A percentile compares a stretch with the other conserved stretches of the same genome.
Conservation (phyloP, 2,329 filamentous ascomycete species). For the Tolypocladium pustulatum region DNA sequence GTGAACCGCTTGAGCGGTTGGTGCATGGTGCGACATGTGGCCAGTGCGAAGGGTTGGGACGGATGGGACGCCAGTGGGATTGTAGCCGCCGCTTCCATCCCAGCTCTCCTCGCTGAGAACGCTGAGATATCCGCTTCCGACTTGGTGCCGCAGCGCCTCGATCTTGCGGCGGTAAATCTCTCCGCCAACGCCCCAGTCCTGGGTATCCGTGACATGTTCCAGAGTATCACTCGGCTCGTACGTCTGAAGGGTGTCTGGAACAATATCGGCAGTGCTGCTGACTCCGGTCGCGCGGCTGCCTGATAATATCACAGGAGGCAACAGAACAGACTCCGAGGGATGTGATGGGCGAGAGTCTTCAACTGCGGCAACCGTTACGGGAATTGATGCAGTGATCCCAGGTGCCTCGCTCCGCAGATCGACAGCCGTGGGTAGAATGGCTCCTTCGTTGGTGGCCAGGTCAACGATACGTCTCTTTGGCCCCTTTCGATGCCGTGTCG, state of each 20-base stretch:
- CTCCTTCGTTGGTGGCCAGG: slow-evolving; percentile 42
- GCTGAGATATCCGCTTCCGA: slow-evolving; percentile 80
- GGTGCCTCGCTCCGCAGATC: slow-evolving; percentile 13
- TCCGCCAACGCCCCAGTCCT: slow-evolving; percentile 57
- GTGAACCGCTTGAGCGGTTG: slow-evolving; percentile 36
- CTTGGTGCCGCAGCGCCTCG: slow-evolving; percentile 72
- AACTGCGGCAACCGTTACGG: slow-evolving; percentile 11
- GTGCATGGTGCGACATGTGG: slow-evolving; percentile 19
- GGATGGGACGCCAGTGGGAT: slow-evolving; percentile 12
- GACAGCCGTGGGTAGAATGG: slow-evolving; percentile 16
- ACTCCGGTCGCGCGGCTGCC: slow-evolving; percentile 20
- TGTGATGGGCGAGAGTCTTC: slow-evolving; percentile 36
- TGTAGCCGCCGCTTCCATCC: slow-evolving; percentile 28
- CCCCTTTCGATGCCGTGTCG: slow-evolving; percentile 48
- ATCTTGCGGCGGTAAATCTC: slow-evolving; percentile 83
- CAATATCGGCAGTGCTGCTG: neutral
- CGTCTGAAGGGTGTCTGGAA: neutral
- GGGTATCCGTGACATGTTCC: slow-evolving; percentile 20
- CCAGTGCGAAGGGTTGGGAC: slow-evolving; percentile 17
- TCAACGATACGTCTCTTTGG: slow-evolving; percentile 56
- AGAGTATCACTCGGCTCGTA: neutral
- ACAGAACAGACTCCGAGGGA: slow-evolving; percentile 24
- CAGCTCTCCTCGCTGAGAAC: slow-evolving; percentile 71
- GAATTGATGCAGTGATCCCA: slow-evolving; percentile 8
- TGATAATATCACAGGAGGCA: slow-evolving; percentile 17